Conservation (phyloP, 768 basidiomycete species). For the Naganishia kalamii region DNA sequence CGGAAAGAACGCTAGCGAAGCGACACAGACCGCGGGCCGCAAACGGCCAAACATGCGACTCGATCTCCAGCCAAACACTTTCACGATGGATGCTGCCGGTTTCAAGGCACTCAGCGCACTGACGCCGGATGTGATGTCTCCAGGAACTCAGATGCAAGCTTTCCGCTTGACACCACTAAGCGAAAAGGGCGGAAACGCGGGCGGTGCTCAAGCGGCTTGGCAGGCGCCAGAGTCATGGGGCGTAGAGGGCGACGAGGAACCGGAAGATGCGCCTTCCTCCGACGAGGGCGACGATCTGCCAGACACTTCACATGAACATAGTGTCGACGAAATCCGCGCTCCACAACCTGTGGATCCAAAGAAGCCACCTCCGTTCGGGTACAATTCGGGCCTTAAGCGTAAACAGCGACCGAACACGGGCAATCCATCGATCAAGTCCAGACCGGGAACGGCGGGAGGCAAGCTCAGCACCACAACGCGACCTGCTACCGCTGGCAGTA, state of each 20-base stretch:
- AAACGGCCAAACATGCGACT: slow-evolving; percentile 3
- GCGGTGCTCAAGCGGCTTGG: slow-evolving; percentile 48
- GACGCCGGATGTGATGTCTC: slow-evolving; percentile 17
- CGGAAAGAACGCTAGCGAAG: slow-evolving; percentile 5
- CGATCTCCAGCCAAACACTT: slow-evolving; percentile 9
- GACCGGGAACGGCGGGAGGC: slow-evolving; percentile 21
- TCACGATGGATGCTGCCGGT: slow-evolving; percentile 7
- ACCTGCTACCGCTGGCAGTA: slow-evolving; percentile 39
- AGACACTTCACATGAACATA: background rate
- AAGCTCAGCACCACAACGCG: slow-evolving; percentile 16
- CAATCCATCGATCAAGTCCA: slow-evolving; percentile 1
- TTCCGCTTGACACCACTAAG: slow-evolving; percentile 26
- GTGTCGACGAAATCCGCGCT: background rate
- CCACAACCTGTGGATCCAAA: background rate
- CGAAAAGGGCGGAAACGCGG: slow-evolving; percentile 46
- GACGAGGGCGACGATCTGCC: slow-evolving; percentile 27
- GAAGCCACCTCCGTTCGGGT: slow-evolving; percentile 39
- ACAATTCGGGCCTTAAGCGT: slow-evolving; percentile 24
- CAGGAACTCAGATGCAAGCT: slow-evolving; percentile 7
- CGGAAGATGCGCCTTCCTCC: slow-evolving; percentile 35
- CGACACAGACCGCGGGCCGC: background rate
- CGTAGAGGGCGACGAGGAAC: slow-evolving; percentile 46
- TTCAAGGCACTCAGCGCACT: background rate
- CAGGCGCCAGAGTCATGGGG: slow-evolving; percentile 53
- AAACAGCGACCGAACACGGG: slow-evolving; percentile 15